Conservation (phyloP, 176 grass and related monocot genomes). For the Bonia amplexicaulis region DNA sequence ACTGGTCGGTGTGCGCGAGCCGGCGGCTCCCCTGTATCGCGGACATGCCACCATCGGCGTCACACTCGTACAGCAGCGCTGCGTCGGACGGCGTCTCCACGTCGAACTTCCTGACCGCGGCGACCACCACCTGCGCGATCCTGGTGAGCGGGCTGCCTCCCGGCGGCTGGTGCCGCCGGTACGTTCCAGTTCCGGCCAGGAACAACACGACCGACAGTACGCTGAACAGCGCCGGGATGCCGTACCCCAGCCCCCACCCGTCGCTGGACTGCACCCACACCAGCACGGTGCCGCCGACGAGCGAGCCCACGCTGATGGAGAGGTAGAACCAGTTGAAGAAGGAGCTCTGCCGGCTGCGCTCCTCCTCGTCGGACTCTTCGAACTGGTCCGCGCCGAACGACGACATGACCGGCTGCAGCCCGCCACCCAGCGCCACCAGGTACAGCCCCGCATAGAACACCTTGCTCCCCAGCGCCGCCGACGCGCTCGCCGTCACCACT, state of each 20-base stretch:
- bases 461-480: not conserved
- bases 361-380: conserved; percentile 33
- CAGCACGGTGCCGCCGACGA: conserved; percentile 42
- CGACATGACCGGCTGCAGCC: conserved; percentile 24
- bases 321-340: conserved; percentile 72
- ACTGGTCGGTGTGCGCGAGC: conserved; percentile 49
- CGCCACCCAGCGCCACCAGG: conserved; percentile 41
- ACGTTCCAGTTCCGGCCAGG: conserved; percentile 3
- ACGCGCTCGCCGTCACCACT: conserved; percentile 32
- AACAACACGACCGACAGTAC: conserved; percentile 19
- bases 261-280: conserved; percentile 50
- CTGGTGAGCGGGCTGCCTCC: conserved; percentile 44
- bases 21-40: conserved; percentile 55
- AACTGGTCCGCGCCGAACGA: conserved; percentile 55
- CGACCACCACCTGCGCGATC: conserved; percentile 47
- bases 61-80: conserved; percentile 34
- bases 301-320: conserved; percentile 38
- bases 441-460: conserved; percentile 46
- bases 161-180: conserved; percentile 29
- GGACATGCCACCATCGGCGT: conserved; percentile 30
- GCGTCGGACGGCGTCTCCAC: conserved; percentile 16
- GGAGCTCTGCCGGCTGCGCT: conserved; percentile 43
- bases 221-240: conserved; percentile 35
- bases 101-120: conserved; percentile 27
- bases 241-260: conserved; percentile 43